Conservation (phyloP, 176 grass and related monocot genomes). For the Triticum timopheevii region DNA sequence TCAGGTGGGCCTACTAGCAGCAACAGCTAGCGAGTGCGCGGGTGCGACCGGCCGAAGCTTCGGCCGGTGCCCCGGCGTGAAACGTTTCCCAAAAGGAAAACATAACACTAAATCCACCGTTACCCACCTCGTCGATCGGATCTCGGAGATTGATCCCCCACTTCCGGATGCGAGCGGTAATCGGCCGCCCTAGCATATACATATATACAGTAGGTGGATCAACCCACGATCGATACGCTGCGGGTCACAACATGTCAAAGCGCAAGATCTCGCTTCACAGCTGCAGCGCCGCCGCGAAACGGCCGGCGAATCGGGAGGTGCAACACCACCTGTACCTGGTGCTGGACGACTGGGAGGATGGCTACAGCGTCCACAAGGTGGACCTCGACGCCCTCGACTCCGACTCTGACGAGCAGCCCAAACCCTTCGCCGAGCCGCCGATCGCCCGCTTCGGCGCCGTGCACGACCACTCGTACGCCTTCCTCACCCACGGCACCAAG, state of each 20-base stretch:
- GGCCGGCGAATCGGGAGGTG: background rate
- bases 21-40: too few species aligned
- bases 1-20: too few species aligned
- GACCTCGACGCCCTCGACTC: background rate
- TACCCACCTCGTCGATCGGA: too few species aligned
- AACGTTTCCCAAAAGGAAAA: too few species aligned
- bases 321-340: constrained; percentile 14
- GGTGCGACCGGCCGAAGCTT: too few species aligned
- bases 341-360: constrained; percentile 20
- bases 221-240: too few species aligned
- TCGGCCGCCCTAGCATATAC: too few species aligned
- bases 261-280: background rate
- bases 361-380: constrained; percentile 25
- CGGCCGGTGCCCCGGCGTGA: too few species aligned
- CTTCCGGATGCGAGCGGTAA: too few species aligned
- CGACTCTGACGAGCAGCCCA: background rate
- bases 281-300: background rate
- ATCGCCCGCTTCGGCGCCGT: background rate
- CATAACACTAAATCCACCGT: too few species aligned
- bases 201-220: background rate
- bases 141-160: too few species aligned
- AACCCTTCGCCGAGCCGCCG: background rate
- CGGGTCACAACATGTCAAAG: background rate
- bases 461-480: background rate
- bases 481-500: too few species aligned